Base-by-base conservation (phyloP, 2,329 filamentous ascomycete genomes). In the Ustulina deusta region DNA sequence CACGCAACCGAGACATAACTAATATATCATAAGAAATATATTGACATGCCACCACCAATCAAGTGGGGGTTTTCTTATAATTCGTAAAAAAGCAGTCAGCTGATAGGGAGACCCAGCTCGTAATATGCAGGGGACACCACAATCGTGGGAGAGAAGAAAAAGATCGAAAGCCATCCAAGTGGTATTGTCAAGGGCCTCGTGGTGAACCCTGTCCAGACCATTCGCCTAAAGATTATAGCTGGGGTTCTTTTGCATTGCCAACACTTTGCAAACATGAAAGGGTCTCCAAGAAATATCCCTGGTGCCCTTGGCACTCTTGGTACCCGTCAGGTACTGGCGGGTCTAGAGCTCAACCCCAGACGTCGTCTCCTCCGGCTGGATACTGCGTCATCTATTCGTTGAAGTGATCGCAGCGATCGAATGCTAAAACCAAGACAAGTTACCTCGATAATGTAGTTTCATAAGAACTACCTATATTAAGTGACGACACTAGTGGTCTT, bases 81-180 rank as follows among this genome's bases (percentile, higher is more conserved):
- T 46, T 42, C 49, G 34, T 29, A 29, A 34, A 6, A 48, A 49
- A 22, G 66, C 40, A 56, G 49, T 66, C 66, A 66, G 63, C 66
- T 66, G 63, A 62, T 56, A 34, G 54, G 58, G 7, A 38, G 40
- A 40, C 46, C 22, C 17, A 49, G 59, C 66, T 49, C 49, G 59
- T 59, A 20, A 59, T 55, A 51, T 62, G 58, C 58, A 48, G 57
- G 48, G 48, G n/a, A 49, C 36, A 17, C 20, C 10, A 57, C 36
- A 62, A 48, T 46, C 11, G 22, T 40, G 34, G 38, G 57, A 46
- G 49, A 40, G 27, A 57, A 34, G n/a, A 61, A 55, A 59, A 56
- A 42, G 46, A 57, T 61, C 20, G 27, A 38, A 51, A 32, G 40
- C n/a, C 11, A 55, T 54, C 27, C 20, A 42, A 29, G 29, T 17